Evolutionary conservation across 129 eudicot genomes (phyloP).

Genomic region (Flaveria sonorensis): DNA sequence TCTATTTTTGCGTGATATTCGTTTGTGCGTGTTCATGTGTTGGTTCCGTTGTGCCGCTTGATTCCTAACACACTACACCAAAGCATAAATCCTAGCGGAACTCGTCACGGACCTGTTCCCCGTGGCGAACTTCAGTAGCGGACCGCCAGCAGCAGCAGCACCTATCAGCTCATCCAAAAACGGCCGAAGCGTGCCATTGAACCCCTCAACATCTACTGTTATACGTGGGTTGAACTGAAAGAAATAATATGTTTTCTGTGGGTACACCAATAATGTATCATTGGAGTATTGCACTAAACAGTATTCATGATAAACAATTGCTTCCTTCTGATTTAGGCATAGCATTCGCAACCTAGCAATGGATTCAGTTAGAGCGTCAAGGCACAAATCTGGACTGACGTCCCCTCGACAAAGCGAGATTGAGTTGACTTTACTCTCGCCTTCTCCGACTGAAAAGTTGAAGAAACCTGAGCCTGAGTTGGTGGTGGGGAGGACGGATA

Average conservation of each 20-base stretch:
- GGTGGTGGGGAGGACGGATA: neutral
- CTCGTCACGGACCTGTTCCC: neutral
- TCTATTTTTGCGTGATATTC: neutral
- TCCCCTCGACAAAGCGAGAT: neutral
- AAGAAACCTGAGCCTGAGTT: slow-evolving; percentile 5
- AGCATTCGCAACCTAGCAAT: neutral
- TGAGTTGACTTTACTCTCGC: neutral
- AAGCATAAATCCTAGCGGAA: neutral
- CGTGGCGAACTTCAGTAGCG: neutral
- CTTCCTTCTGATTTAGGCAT: neutral
- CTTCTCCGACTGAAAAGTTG: neutral
- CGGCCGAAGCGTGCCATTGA: neutral
- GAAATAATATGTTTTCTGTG: neutral
- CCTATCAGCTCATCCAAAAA: neutral
- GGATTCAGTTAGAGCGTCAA: neutral
- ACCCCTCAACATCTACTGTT: neutral
- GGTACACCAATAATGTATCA: neutral
- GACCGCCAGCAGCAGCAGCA: neutral
- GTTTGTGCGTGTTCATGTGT: too few relatives aligned
- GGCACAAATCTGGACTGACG: neutral
- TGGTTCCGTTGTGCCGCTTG: too few relatives aligned
- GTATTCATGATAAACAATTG: neutral
- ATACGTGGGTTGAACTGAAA: neutral
- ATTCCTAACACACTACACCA: neutral
- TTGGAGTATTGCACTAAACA: neutral